Conservation (phyloP, 208 protist genomes). For the Spongospora subterranea region DNA sequence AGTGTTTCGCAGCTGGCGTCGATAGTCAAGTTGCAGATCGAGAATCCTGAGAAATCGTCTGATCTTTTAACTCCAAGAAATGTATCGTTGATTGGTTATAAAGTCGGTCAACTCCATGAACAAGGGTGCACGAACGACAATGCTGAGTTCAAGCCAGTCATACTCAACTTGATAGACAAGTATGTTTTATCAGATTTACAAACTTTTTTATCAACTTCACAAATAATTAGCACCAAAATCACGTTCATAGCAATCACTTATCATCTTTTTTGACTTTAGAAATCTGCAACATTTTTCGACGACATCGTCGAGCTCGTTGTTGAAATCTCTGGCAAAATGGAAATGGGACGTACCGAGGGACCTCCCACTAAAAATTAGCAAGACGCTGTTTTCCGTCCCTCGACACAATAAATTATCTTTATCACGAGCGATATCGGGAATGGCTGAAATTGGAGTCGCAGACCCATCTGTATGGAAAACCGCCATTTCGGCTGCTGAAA, state of each 20-base stretch:
- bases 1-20: background rate
- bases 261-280: background rate
- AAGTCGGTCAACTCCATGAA: background rate
- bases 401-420: background rate
- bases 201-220: no score
- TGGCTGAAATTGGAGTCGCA: background rate
- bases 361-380: background rate
- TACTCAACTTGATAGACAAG: background rate
- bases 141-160: background rate
- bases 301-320: background rate
- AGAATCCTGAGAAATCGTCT: background rate
- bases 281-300: background rate
- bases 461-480: background rate
- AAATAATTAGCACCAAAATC: no score
- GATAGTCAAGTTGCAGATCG: no score
- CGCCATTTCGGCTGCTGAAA: background rate
- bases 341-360: background rate
- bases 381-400: background rate
- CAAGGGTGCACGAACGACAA: background rate
- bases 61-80: background rate
- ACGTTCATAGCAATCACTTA: background rate
- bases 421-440: background rate
- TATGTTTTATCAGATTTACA: no score
- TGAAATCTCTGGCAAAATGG: background rate
- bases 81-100: background rate